phyloP scores from a whole-genome alignment of 2,329 filamentous ascomycete genomes.

The Penicillium sp. region DNA sequence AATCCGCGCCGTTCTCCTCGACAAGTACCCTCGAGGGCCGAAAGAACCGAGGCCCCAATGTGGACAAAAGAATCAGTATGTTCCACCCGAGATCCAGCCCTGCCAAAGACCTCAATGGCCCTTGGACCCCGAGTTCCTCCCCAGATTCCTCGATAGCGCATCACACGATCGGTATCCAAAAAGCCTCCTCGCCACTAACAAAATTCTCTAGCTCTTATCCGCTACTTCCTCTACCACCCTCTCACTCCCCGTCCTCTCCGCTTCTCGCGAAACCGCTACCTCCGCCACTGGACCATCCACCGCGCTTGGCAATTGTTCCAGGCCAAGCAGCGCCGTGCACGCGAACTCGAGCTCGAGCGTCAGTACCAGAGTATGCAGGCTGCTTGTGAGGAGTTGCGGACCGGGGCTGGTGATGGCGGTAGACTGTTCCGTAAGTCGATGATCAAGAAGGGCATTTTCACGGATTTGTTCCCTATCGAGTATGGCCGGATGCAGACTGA shows the following conservation, averaged over 20 bases:
- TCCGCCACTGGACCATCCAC: slow-evolving; percentile 99
- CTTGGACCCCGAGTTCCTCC: neutral
- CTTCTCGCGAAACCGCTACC: slow-evolving; percentile 81
- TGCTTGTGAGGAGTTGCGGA: slow-evolving; percentile 80
- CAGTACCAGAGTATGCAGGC: slow-evolving; percentile 79
- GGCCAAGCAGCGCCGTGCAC: slow-evolving; percentile 64
- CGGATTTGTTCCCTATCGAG: slow-evolving; percentile 81
- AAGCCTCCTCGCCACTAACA: slow-evolving; percentile 13
- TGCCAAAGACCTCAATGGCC: neutral
- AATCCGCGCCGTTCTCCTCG: slow-evolving; percentile 42
- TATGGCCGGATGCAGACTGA: slow-evolving; percentile 77
- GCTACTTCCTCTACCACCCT: slow-evolving; percentile 71
- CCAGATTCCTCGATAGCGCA: slow-evolving; percentile 23
- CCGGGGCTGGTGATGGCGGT: slow-evolving; percentile 52
- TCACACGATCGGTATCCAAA: neutral
- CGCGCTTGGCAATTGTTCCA: slow-evolving; percentile 87
- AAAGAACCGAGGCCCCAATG: slow-evolving; percentile 32
- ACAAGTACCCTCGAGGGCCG: slow-evolving; percentile 44
- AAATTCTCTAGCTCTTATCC: slow-evolving; percentile 57
- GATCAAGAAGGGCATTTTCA: slow-evolving; percentile 84
- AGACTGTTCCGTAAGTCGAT: slow-evolving; percentile 83
- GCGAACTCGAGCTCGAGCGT: slow-evolving; percentile 72
- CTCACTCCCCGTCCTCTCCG: slow-evolving; percentile 75
- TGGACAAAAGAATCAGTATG: slow-evolving; percentile 51
- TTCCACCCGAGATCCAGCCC: slow-evolving; percentile 9